Evolutionary conservation across 805 yeast species (phyloP).

Genomic region (Hanseniaspora pseudoguilliermondii): DNA sequence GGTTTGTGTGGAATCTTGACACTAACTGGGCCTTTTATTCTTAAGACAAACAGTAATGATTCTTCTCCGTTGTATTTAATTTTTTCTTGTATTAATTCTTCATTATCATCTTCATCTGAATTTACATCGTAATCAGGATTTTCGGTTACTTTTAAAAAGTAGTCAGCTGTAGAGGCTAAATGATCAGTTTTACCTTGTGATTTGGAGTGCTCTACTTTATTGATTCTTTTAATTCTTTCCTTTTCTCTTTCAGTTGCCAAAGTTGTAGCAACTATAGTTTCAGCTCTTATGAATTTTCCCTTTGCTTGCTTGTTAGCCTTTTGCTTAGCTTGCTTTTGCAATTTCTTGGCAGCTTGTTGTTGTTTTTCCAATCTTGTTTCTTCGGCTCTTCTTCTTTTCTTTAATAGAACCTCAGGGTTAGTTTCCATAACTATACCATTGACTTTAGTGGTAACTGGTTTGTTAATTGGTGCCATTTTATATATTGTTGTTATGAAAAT

Average conservation of each 20-base stretch:
- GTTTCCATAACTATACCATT: constrained; percentile 32
- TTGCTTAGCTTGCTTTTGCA: constrained; percentile 34
- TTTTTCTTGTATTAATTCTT: constrained; percentile 25
- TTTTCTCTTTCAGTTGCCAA: constrained; percentile 54
- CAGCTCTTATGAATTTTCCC: constrained; percentile 57
- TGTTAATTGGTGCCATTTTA: constrained; percentile 6
- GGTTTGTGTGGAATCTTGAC: constrained; percentile 57
- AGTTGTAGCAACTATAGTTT: constrained; percentile 54
- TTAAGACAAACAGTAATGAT: constrained; percentile 50
- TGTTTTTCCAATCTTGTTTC: constrained; percentile 61
- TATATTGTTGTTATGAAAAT: background rate
- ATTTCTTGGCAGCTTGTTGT: constrained; percentile 44
- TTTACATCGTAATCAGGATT: constrained; percentile 14
- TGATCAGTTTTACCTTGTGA: constrained; percentile 20
- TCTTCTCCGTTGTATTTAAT: constrained; percentile 31
- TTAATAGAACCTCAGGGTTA: constrained; percentile 64
- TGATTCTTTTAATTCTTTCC: constrained; percentile 53
- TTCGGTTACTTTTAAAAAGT: constrained; percentile 26
- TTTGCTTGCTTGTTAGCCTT: constrained; percentile 34
- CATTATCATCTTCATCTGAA: constrained; percentile 21
- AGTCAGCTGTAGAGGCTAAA: constrained; percentile 25
- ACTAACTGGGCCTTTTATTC: constrained; percentile 54
- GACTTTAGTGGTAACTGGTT: constrained; percentile 12
- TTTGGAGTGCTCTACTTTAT: constrained; percentile 37
- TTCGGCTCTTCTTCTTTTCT: constrained; percentile 70